Conservation (phyloP, 345 rosid species). For the Salix brachista region DNA sequence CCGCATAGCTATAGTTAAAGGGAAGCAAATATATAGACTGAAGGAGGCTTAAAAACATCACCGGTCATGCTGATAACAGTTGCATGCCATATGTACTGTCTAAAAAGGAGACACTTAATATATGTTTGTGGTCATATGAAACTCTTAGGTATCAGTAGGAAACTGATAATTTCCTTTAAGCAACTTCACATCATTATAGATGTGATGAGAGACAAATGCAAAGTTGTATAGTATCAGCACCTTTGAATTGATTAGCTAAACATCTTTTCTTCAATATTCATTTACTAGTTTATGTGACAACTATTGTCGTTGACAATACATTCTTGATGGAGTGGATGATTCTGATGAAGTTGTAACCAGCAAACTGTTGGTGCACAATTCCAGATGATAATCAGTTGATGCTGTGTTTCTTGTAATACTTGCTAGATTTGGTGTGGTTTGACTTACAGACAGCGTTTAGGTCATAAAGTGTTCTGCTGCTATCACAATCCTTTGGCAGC, state of each 20-base stretch:
- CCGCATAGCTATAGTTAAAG: no score
- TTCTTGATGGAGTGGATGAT: neutral
- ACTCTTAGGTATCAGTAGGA: neutral
- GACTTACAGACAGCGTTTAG: neutral
- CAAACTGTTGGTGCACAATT: neutral
- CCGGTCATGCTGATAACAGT: no score
- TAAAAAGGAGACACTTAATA: neutral
- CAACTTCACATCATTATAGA: neutral
- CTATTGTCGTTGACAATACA: neutral
- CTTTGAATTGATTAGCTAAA: neutral
- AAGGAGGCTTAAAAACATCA: no score
- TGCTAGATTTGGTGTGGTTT: neutral
- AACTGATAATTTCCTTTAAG: neutral
- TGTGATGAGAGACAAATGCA: neutral
- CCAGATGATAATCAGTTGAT: neutral
- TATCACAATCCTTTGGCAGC: neutral
- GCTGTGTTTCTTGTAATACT: neutral
- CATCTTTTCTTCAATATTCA: neutral
- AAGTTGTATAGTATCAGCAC: neutral
- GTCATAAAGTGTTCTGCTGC: neutral
- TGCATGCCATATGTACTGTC: no score
- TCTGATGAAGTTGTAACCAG: constrained; percentile 1
- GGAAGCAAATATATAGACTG: no score
- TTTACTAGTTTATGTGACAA: neutral
- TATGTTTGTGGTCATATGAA: neutral